Conservation (phyloP, 2,329 filamentous ascomycete species). For the Xylaria sp. region DNA sequence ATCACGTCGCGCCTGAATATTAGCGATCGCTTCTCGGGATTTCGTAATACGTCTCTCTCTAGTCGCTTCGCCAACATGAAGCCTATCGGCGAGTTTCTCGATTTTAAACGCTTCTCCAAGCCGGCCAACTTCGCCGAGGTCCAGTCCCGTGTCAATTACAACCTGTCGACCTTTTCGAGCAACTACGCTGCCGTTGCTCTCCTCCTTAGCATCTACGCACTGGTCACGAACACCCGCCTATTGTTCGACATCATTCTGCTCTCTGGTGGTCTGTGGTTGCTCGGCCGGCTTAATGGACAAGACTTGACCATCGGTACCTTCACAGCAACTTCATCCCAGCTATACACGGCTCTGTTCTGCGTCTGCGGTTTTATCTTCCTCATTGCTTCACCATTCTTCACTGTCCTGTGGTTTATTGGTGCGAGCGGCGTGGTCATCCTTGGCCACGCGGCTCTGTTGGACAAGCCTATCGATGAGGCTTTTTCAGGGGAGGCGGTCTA, state of each 20-base stretch:
- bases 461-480: constrained; percentile 99
- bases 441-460: constrained; percentile 94
- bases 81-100: constrained; percentile 92
- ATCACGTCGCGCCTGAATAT: constrained; percentile 92
- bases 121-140: constrained; percentile 90
- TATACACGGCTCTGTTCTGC: constrained; percentile 89
- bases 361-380: constrained; percentile 87
- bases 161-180: constrained; percentile 95
- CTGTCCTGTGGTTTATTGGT: constrained; percentile 94
- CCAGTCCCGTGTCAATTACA: constrained; percentile 96
- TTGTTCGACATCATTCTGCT: constrained; percentile 95
- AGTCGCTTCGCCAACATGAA: constrained; percentile 92
- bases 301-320: constrained; percentile 89
- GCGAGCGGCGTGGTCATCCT: constrained; percentile 93
- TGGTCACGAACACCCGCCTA: constrained; percentile 86
- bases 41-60: constrained; percentile 81
- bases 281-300: constrained; percentile 87
- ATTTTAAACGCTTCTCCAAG: constrained; percentile 95
- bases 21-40: constrained; percentile 82
- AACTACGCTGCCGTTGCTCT: constrained; percentile 96
- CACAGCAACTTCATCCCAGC: constrained; percentile 87
- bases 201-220: constrained; percentile 95
- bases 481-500: constrained; percentile 99
- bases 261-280: constrained; percentile 86
- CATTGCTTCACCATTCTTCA: constrained; percentile 84